Base-by-base conservation (phyloP, 2,329 filamentous ascomycete species). In the Xylariomycetidae sp. region DNA sequence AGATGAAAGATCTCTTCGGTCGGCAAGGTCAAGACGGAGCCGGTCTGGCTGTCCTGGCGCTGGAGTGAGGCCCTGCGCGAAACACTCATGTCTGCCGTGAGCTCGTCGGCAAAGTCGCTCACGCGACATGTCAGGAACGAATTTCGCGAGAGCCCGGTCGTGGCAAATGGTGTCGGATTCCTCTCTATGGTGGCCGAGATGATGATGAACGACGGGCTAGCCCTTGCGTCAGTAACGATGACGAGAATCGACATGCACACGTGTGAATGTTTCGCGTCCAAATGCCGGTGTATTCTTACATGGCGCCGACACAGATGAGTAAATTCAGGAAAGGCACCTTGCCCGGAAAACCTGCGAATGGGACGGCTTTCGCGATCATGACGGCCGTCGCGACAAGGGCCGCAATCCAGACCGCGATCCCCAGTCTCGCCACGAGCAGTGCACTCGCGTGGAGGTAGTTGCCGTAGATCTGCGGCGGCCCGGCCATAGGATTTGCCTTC, bases 141-240 rank as follows among this genome's bases (percentile, higher is more conserved):
- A 11, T 27, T 25, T 6, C 32, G 41, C 12, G 53, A 51, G 27
- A 57, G 26, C 2, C 48, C 47, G 4, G 46, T 37, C 1, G 53
- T 55, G 12, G 50, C 46, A 29, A 57, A 58, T 12, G 53, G 54
- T 5, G 44, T 48, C 10, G 38, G 30, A n/a, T 50, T 44, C 26
- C 36, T 51, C 35, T 58, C 54, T 28, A 58, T 54, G 2, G 49
- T 53, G n/a, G 45, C 37, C 5, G 46, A 50, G 29, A 58, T 55
- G 27, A 50, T 33, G 10, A 56, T 36, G 30, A 53, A 56, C 1
- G 54, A 44, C 3, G 49, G 50, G 25, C 53, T 58, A 20, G 16
- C 11, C 13, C 23, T 17, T 20, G 10, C 6, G 26, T 43, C 35
- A 42, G 31, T 30, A n/a, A 3, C 19, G n/a, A n/a, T n/a, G n/a